Percentiles rank a stretch among this genome's conserved stretches.
These are phyloP conservation scores for Diospyros lotus DNA, from an alignment of 148 eudicot genomes.

Conservation along the genomic window DNA sequence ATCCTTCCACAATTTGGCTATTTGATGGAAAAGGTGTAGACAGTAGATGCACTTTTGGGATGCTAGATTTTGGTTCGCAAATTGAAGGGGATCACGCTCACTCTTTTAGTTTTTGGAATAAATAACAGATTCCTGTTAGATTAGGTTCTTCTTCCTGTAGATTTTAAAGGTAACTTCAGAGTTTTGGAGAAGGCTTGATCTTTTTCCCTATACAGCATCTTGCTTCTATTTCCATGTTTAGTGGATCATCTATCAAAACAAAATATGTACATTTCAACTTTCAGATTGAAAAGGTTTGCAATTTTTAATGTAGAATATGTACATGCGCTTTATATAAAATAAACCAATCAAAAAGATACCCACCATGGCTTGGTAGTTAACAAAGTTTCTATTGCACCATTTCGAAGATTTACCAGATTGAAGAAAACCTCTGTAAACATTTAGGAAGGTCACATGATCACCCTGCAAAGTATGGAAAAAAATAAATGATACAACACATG, in stretches of 20 bases:
- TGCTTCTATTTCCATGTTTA: not conserved
- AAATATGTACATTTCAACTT: not conserved
- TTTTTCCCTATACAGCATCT: not conserved
- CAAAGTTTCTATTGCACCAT: slow-evolving; percentile 89
- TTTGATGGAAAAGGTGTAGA: too few species aligned
- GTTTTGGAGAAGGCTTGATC: not conserved
- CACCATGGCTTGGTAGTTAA: slow-evolving; percentile 98
- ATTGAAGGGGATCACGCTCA: not conserved
- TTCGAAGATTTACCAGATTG: slow-evolving; percentile 83
- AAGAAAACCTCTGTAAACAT: slow-evolving; percentile 88
- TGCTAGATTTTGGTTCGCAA: not conserved
- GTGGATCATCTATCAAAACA: not conserved
- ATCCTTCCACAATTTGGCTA: too few species aligned
- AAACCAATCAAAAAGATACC: slow-evolving; percentile 19
- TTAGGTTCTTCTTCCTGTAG: not conserved
- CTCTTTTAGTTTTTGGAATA: not conserved
- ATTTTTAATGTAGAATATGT: too few species aligned
- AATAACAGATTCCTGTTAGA: not conserved
- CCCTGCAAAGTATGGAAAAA: slow-evolving; percentile 53
- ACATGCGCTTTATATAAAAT: too few species aligned
- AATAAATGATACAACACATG: slow-evolving; percentile 1
- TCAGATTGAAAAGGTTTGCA: not conserved
- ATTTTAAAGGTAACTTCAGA: not conserved
- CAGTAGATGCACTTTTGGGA: too few species aligned
- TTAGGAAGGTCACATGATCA: slow-evolving; percentile 92